Evolutionary conservation across 352 stramenopile species (phyloP).

Genomic region (Pythium diclinum): DNA sequence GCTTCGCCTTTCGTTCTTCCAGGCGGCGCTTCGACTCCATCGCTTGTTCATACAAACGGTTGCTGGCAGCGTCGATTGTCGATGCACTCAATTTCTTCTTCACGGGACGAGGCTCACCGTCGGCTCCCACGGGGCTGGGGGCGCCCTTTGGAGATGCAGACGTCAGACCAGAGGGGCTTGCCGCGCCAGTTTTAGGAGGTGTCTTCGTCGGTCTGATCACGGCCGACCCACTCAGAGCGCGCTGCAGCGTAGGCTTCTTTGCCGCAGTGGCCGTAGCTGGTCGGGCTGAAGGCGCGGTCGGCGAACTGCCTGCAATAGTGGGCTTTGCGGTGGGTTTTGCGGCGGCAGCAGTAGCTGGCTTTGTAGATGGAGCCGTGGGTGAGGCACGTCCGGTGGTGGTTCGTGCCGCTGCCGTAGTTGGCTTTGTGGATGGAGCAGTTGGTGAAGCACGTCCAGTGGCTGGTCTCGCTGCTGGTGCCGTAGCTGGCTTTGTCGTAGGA

Average conservation of each 20-base stretch:
- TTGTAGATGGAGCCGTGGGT: neutral
- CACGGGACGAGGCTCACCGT: slow-evolving; percentile 4
- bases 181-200: slow-evolving; percentile 26
- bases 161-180: neutral
- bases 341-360: neutral
- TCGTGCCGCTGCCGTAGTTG: neutral
- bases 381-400: neutral
- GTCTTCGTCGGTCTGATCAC: slow-evolving; percentile 18
- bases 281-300: slow-evolving; percentile 11
- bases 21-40: slow-evolving; percentile 56
- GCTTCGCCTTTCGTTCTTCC: slow-evolving; percentile 45
- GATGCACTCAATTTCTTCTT: slow-evolving; percentile 60
- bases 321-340: neutral
- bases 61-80: slow-evolving; percentile 50
- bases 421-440: neutral
- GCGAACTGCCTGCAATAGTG: neutral
- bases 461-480: neutral
- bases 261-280: slow-evolving; percentile 7
- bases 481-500: neutral
- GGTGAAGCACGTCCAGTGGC: neutral
- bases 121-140: neutral
- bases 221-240: slow-evolving; percentile 24
- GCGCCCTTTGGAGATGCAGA: neutral
- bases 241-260: slow-evolving; percentile 9
- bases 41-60: slow-evolving; percentile 59